These are phyloP conservation scores for Steccherinum ochraceum DNA, from an alignment of 768 basidiomycete species.

Conservation along the genomic window DNA sequence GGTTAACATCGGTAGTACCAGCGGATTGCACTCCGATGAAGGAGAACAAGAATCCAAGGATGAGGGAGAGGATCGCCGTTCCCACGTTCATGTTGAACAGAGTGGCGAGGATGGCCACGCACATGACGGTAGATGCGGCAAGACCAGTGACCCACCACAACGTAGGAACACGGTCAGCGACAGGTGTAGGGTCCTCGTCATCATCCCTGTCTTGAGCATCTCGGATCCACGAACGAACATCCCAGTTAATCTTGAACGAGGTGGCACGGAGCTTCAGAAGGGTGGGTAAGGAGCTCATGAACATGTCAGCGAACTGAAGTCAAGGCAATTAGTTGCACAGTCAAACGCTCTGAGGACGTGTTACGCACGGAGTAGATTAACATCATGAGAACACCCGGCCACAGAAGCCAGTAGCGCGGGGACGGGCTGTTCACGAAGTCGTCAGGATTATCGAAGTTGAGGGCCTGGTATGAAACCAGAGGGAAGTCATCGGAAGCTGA, in stretches of 20 bases:
- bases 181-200: constrained; percentile 47
- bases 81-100: constrained; percentile 54
- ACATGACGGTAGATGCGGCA: constrained; percentile 40
- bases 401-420: constrained; percentile 55
- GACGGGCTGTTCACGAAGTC: constrained; percentile 38
- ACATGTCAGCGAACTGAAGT: constrained; percentile 40
- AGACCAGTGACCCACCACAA: constrained; percentile 51
- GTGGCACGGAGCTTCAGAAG: neutral
- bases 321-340: neutral
- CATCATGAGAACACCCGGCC: constrained; percentile 61
- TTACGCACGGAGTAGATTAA: constrained; percentile 38
- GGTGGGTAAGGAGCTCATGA: constrained; percentile 33
- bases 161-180: constrained; percentile 47
- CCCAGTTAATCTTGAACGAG: constrained; percentile 4
- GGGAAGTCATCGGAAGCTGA: constrained; percentile 32
- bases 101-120: constrained; percentile 45
- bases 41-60: constrained; percentile 60
- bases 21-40: constrained; percentile 60
- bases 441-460: constrained; percentile 41
- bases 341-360: too few relatives aligned
- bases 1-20: constrained; percentile 57
- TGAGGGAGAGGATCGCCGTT: constrained; percentile 47
- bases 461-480: constrained; percentile 35
- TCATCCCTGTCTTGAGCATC: constrained; percentile 27
- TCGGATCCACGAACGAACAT: constrained; percentile 14